Conservation (phyloP, 139 green algal species). For the Closterium sp. region DNA sequence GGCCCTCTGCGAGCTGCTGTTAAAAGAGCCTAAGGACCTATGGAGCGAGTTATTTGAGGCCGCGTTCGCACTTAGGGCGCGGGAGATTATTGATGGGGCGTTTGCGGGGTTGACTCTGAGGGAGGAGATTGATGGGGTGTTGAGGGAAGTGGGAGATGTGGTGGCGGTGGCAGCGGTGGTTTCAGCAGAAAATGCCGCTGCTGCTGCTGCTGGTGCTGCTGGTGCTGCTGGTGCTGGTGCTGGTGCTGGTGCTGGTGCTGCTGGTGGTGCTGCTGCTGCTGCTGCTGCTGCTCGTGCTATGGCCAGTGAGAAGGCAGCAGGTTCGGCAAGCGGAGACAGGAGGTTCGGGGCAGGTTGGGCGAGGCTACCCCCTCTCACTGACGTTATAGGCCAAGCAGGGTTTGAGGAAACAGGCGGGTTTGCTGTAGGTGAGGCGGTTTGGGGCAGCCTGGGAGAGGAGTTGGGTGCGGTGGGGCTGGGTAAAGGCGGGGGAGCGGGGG, state of each 20-base stretch:
- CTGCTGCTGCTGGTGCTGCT: no score
- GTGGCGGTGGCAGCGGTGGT: not conserved
- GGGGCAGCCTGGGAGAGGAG: not conserved
- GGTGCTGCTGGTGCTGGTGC: not conserved
- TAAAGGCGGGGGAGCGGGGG: not conserved
- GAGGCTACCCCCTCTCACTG: not conserved
- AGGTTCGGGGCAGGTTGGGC: not conserved
- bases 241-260: not conserved
- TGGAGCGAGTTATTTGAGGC: conserved; percentile 76
- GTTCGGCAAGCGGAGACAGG: not conserved
- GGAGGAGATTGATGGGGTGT: conserved; percentile 53
- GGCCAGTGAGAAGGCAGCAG: not conserved
- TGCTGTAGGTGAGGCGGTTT: not conserved
- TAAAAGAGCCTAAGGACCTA: conserved; percentile 65
- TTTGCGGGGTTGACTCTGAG: conserved; percentile 56
- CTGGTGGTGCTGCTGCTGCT: not conserved
- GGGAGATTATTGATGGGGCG: conserved; percentile 60
- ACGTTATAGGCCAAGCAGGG: not conserved
- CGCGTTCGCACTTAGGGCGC: conserved; percentile 62
- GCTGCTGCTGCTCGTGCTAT: not conserved
- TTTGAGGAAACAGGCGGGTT: not conserved
- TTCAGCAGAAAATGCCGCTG: not conserved
- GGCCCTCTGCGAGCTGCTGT: conserved; percentile 69
- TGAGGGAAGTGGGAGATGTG: conserved; percentile 18
- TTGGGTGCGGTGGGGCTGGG: not conserved